phyloP scores from a whole-genome alignment of 1,284 basidiomycete species.

The Athelia psychrophila region DNA sequence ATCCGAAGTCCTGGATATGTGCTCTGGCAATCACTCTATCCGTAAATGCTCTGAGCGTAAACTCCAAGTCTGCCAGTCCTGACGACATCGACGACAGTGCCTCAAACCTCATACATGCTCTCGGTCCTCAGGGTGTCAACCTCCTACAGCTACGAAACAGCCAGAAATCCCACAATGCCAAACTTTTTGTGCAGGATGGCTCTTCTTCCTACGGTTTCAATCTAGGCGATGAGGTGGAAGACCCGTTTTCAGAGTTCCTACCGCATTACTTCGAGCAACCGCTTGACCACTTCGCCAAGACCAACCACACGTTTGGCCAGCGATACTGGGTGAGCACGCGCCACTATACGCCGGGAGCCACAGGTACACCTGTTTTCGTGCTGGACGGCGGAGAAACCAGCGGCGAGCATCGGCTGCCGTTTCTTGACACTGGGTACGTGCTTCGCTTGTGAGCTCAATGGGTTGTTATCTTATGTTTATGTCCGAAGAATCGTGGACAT shows the following conservation, averaged over 20 bases:
- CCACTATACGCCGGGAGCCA: slow-evolving; percentile 67
- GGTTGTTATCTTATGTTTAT: neutral
- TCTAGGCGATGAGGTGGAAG: slow-evolving; percentile 1
- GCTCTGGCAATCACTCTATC: too few relatives aligned
- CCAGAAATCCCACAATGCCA: slow-evolving; percentile 6
- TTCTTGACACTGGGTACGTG: slow-evolving; percentile 69
- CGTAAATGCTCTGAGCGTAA: too few relatives aligned
- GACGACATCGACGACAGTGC: neutral
- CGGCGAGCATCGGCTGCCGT: slow-evolving; percentile 66
- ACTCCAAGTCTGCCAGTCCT: too few relatives aligned
- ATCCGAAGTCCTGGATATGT: too few relatives aligned
- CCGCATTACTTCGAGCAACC: slow-evolving; percentile 80
- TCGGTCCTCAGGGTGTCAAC: slow-evolving; percentile 39
- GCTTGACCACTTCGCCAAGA: slow-evolving; percentile 71
- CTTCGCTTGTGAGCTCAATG: neutral
- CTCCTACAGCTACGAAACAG: slow-evolving; percentile 30
- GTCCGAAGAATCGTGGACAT: slow-evolving; percentile 69
- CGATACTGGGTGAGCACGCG: slow-evolving; percentile 90
- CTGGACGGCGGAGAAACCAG: slow-evolving; percentile 86
- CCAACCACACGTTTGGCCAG: slow-evolving; percentile 59
- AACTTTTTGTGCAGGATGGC: neutral
- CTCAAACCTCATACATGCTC: neutral
- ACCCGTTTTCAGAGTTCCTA: slow-evolving; percentile 37
- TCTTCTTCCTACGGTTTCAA: slow-evolving; percentile 18
- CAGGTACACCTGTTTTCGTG: slow-evolving; percentile 68